These are phyloP conservation scores for Scleroderma bovista DNA, from an alignment of 768 basidiomycete genomes.

Conservation along the genomic window DNA sequence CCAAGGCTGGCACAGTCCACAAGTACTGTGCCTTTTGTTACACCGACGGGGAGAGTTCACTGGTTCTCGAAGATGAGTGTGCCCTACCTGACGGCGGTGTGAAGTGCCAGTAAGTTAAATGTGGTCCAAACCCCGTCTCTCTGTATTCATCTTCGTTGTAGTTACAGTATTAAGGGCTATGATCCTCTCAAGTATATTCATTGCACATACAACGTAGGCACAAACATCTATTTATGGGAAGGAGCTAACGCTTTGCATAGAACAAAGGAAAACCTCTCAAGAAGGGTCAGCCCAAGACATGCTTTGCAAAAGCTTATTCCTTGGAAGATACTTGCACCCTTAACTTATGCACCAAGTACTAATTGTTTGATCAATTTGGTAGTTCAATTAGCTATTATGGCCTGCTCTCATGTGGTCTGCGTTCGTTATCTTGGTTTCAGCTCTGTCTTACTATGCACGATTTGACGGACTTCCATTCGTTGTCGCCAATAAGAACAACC, in stretches of 20 bases:
- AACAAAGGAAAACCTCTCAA: not conserved
- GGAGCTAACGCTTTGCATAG: not conserved
- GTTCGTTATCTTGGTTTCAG: too few species aligned
- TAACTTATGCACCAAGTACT: not conserved
- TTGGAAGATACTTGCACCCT: not conserved
- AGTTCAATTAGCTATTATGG: too few species aligned
- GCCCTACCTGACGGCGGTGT: not conserved
- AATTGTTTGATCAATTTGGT: too few species aligned
- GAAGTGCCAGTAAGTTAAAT: not conserved
- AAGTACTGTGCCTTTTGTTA: too few species aligned
- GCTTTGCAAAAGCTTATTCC: not conserved
- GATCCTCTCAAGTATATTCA: not conserved
- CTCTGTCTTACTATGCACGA: too few species aligned
- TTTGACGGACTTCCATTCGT: too few species aligned
- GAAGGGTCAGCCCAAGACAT: not conserved
- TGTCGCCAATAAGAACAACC: too few species aligned
- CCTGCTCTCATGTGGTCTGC: too few species aligned
- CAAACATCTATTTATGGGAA: not conserved
- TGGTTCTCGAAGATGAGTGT: not conserved
- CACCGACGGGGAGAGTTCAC: too few species aligned
- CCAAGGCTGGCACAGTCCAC: not conserved
- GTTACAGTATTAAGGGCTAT: not conserved
- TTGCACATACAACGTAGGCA: not conserved
- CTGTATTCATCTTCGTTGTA: not conserved
- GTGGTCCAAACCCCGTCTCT: not conserved